Evolutionary conservation across 1,284 basidiomycete genomes (phyloP).

Genomic region (Malassezia caprae): DNA sequence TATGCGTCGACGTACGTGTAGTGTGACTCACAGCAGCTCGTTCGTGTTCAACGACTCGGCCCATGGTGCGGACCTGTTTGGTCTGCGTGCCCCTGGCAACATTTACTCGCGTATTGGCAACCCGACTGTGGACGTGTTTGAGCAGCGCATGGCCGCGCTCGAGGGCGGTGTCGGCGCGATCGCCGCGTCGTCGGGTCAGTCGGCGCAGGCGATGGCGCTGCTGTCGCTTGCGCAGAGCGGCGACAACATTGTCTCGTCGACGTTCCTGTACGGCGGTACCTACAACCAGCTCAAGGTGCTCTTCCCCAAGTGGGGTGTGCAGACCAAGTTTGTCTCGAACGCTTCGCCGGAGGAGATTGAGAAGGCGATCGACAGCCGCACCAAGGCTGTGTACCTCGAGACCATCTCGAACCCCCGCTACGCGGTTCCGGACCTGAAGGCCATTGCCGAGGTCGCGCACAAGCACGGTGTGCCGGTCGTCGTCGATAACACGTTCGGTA

Average conservation of each 20-base stretch:
- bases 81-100: conserved; percentile 57
- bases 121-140: conserved; percentile 75
- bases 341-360: conserved; percentile 60
- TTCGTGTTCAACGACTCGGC: conserved; percentile 47
- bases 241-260: conserved; percentile 68
- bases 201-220: conserved; percentile 68
- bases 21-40: conserved; percentile 22
- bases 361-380: conserved; percentile 52
- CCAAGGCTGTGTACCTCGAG: conserved; percentile 61
- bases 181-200: conserved; percentile 66
- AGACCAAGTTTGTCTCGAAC: conserved; percentile 64
- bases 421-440: conserved; percentile 62
- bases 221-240: conserved; percentile 58
- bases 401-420: conserved; percentile 75
- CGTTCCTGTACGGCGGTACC: conserved; percentile 52
- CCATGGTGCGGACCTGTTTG: conserved; percentile 74
- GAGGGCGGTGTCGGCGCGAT: conserved; percentile 73
- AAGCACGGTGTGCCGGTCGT: conserved; percentile 65
- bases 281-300: conserved; percentile 71
- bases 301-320: conserved; percentile 69
- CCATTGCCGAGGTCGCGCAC: conserved; percentile 68
- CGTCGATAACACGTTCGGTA: conserved; percentile 83
- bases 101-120: conserved; percentile 62
- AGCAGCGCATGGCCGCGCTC: conserved; percentile 70
- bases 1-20: conserved; percentile 51